Evolutionary conservation across 441 rosid genomes (phyloP), one percentile per base, ranked within the genome.

Genomic region (Viola pubescens): DNA sequence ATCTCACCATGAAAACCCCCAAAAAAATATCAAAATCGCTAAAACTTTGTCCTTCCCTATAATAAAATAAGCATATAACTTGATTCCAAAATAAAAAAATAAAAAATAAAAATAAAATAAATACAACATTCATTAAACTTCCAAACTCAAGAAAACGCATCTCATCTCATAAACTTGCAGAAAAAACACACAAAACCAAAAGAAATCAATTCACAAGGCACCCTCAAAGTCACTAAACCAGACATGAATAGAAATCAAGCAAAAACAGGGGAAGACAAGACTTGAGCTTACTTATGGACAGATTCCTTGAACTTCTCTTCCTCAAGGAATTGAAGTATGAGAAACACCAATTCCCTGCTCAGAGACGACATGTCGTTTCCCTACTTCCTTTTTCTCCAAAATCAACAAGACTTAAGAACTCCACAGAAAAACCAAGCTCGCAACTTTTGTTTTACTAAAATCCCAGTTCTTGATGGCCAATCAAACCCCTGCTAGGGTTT

Each of bases 221-320:
- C 7, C 9, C 19, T 39, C 26, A 8, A 26, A 3, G 1, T 26
- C 34, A 26, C 34, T 26, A 26, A 26, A 26, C 34, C 6, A 13
- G 6, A 62, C 6, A 11, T 26, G 13, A 42, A 34, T 34, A 46
- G 9, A n/a, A 6, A 47, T 14, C 6, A 7, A 40, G n/a, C 3
- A 38, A n/a, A 38, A 58, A 6, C 12, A 41, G 50, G 6, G 19
- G 46, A 42, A 34, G 9, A n/a, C 45, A 54, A 34, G 9, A 13
- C 45, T 52, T 46, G 42, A 9, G 51, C 73, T 54, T 76, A 86
- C 97, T 77, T 88, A 49, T 91, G 97, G 46, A 83, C 88, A 56
- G 97, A 76, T 66, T 91, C 97, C 77, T 81, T 84, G 58, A 80
- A 91, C 70, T 88, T 88, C 80, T 91, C 96, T 73, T 91, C 97